Evolutionary conservation across 2,329 filamentous ascomycete species (phyloP), one percentile per base, ranked within the genome.

Genomic region (Cytospora piceicola): DNA sequence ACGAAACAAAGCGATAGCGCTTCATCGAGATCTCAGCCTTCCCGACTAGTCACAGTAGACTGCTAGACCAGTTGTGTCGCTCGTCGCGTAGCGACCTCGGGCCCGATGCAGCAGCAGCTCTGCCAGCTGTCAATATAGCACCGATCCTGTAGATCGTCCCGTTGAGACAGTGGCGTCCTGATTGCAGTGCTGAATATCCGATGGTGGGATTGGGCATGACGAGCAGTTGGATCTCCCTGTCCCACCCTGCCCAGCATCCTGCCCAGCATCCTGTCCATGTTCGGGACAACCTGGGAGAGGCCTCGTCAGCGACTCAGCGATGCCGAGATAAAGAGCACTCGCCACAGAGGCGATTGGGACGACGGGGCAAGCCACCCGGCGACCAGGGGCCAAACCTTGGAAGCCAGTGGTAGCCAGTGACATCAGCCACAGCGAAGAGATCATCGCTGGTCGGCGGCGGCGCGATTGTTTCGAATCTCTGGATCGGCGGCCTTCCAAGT

Each of bases 11-110:
- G n/a, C 8, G 12, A 46, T n/a, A 46, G 46, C 46, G 8, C 46
- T 22, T 49, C 46, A 49, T 49, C 46, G 46, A 49, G 46, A 49
- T 49, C 46, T 49, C 15, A 49, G 46, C 46, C 46, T 14, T 49
- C 22, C n/a, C 9, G 11, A 6, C n/a, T 49, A 29, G 27, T 29
- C 3, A 29, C 3, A 29, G 27, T 29, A 29, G 27, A 29, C 27
- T 29, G 27, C 27, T 29, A 49, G n/a, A 12, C n/a, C 17, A 17
- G 17, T 14, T 14, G 11, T n/a, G 20, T 46, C 39, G 39, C 17
- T 20, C 17, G 6, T 8, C 9, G 46, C 9, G 46, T 49, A 7
- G 15, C 46, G n/a, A n/a, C n/a, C n/a, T n/a, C n/a, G n/a, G n/a
- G n/a, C n/a, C n/a, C n/a, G n/a, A 22, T 12, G 12, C 46, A 24